phyloP scores from a whole-genome alignment of 1,284 basidiomycete species.

The Fomitopsis schrenkii region DNA sequence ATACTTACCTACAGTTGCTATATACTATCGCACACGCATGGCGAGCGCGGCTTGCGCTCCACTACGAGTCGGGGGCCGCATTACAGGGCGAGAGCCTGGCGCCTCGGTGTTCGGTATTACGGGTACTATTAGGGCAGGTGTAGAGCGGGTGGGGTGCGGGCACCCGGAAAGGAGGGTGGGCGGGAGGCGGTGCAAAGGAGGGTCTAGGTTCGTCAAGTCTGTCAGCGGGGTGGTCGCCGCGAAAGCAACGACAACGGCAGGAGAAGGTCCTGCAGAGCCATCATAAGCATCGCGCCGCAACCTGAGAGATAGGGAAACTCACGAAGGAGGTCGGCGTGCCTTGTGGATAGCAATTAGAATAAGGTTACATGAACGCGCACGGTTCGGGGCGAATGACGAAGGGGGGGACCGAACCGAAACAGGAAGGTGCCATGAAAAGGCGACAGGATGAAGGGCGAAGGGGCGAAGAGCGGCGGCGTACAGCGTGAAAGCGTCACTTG shows the following conservation, averaged over 20 bases:
- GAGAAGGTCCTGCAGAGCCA: slow-evolving; percentile 2
- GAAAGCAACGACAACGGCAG: slow-evolving; percentile 7
- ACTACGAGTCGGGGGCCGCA: slow-evolving; percentile 3
- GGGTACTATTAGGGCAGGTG: slow-evolving; percentile 3
- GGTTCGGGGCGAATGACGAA: slow-evolving; percentile 5
- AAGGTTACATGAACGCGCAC: slow-evolving; percentile 5
- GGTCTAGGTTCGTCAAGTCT: slow-evolving; percentile 4
- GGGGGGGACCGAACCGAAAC: neutral
- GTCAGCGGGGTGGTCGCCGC: slow-evolving; percentile 1
- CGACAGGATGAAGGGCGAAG: neutral
- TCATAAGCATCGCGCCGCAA: neutral
- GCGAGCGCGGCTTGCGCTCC: neutral
- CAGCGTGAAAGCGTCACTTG: slow-evolving; percentile 11
- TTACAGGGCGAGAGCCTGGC: neutral
- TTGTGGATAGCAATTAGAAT: slow-evolving; percentile 10
- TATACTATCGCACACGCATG: slow-evolving; percentile 5
- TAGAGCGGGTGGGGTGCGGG: neutral
- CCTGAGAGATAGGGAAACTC: neutral
- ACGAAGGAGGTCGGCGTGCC: slow-evolving; percentile 12
- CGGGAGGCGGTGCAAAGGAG: slow-evolving; percentile 6
- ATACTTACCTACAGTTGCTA: slow-evolving; percentile 9
- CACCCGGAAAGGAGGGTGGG: neutral
- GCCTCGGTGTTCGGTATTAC: slow-evolving; percentile 3
- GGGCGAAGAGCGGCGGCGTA: neutral
- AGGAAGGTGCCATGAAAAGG: neutral